phyloP scores from a whole-genome alignment of 139 green algal species.

The Klebsormidium nitens region DNA sequence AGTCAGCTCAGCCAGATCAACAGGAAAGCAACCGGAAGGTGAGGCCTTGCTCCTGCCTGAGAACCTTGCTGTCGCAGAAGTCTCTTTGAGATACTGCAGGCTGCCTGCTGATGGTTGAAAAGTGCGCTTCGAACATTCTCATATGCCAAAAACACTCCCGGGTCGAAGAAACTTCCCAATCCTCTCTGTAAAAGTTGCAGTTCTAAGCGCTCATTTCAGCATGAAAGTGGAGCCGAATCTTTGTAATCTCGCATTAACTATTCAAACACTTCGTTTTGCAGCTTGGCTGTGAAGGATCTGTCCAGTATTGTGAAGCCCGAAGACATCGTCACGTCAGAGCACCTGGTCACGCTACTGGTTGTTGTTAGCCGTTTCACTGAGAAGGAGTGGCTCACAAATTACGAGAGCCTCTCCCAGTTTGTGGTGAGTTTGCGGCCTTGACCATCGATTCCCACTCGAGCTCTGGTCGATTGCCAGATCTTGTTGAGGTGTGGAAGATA shows the following conservation, averaged over 20 bases:
- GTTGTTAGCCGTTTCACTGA: conserved; percentile 72
- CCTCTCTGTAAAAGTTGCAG: background rate
- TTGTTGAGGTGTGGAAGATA: background rate
- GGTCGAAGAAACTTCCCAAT: background rate
- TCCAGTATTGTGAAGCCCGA: conserved; percentile 56
- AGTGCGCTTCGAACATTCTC: no score
- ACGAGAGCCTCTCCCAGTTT: conserved; percentile 86
- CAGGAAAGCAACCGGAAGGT: conserved; percentile 72
- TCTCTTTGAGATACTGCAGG: no score
- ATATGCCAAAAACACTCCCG: background rate
- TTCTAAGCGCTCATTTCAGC: background rate
- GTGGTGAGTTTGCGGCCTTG: conserved; percentile 32
- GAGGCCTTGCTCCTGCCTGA: background rate
- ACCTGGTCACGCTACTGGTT: conserved; percentile 86
- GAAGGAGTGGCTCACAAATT: conserved; percentile 72
- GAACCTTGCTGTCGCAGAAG: no score
- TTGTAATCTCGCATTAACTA: background rate
- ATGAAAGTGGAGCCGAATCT: background rate
- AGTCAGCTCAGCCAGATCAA: conserved; percentile 57
- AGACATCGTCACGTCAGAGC: conserved; percentile 80
- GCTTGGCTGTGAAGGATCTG: conserved; percentile 82
- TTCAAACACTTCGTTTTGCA: conserved; percentile 36
- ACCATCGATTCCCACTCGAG: conserved; percentile 62
- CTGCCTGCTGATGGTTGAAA: no score
- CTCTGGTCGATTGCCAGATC: no score